Conservation (phyloP, 73 alveolate genomes). For the Blepharisma japonicum region DNA sequence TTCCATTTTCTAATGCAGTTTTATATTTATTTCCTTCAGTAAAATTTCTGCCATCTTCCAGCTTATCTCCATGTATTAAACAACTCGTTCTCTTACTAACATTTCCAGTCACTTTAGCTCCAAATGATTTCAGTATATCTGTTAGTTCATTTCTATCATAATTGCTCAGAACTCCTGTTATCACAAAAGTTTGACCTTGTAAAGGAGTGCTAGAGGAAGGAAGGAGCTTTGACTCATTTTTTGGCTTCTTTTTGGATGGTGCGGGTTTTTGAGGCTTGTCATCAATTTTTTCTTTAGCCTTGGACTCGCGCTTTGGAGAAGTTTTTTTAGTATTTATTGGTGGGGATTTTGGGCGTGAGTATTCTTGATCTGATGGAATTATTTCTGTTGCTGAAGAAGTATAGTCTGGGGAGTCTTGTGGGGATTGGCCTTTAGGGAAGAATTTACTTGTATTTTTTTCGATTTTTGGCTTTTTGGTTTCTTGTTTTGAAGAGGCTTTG, state of each 20-base stretch:
- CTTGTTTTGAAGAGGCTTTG: no score
- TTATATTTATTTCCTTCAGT: constrained; percentile 87
- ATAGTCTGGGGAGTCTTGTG: no score
- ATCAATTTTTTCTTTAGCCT: no score
- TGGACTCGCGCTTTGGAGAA: no score
- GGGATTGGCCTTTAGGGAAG: no score
- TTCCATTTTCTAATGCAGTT: constrained; percentile 69
- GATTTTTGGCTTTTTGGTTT: no score
- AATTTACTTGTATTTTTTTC: no score
- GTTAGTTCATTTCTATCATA: constrained; percentile 59
- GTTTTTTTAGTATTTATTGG: no score
- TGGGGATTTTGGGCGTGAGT: background rate
- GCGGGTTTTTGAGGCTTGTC: no score
- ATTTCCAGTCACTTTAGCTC: constrained; percentile 75
- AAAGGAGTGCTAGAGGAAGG: constrained; percentile 33
- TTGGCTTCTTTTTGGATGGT: background rate
- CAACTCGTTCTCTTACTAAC: constrained; percentile 87
- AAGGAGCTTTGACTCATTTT: constrained; percentile 11
- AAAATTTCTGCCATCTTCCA: constrained; percentile 97
- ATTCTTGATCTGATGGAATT: no score
- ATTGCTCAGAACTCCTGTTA: constrained; percentile 77
- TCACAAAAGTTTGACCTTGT: constrained; percentile 81
- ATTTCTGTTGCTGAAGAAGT: no score
- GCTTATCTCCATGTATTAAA: constrained; percentile 77
- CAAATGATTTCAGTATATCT: constrained; percentile 46